Evolutionary conservation across 345 rosid genomes (phyloP).

Genomic region (Eucalyptus cladocalyx): DNA sequence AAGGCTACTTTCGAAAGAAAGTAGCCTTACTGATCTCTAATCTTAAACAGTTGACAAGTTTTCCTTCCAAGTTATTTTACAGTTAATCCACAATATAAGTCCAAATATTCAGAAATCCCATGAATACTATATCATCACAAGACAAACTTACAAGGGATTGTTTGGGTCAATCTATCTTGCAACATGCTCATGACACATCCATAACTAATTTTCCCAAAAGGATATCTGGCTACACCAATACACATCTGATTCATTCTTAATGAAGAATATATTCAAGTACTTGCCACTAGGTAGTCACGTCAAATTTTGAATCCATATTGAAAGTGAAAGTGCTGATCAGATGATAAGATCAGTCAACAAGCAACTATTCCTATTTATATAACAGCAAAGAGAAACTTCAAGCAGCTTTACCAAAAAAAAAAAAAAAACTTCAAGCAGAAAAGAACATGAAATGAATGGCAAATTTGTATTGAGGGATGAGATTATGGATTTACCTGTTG

Average conservation of each 20-base stretch:
- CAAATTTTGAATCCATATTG: neutral
- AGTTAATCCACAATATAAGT: neutral
- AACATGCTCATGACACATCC: neutral
- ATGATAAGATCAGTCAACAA: neutral
- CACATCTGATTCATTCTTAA: neutral
- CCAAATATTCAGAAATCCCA: neutral
- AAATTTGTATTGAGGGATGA: neutral
- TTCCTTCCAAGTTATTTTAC: neutral
- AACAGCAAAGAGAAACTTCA: neutral
- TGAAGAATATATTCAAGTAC: neutral
- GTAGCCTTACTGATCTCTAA: neutral
- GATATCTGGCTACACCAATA: neutral
- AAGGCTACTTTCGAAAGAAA: neutral
- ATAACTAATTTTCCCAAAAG: neutral
- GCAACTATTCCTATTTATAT: neutral
- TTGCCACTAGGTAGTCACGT: neutral
- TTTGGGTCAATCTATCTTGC: neutral
- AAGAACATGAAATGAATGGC: neutral
- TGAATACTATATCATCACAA: neutral
- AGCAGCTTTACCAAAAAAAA: neutral
- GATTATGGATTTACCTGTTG: conserved; percentile 48
- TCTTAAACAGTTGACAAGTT: neutral
- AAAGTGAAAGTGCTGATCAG: neutral
- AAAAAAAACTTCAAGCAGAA: neutral
- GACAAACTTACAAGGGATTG: neutral